A percentile compares a stretch with the other conserved stretches of the same genome.
These are phyloP conservation scores for Pseudocercospora macadamiae DNA, from an alignment of 2,329 filamentous ascomycete species.

Conservation along the genomic window DNA sequence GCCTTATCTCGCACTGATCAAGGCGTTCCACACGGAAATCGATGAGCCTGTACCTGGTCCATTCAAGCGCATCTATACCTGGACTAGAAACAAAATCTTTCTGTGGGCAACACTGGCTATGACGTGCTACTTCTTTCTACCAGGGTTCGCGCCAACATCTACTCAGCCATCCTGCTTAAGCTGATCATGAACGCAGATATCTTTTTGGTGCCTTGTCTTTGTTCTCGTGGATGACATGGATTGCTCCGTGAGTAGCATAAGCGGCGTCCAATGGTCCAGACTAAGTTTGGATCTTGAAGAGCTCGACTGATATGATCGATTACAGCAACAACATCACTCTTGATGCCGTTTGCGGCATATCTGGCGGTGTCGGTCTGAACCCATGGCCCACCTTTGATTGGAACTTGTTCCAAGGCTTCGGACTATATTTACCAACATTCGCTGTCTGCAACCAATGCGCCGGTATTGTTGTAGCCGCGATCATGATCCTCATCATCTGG, in stretches of 20 bases:
- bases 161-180: not conserved
- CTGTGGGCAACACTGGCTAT: conserved; percentile 10
- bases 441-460: conserved; percentile 63
- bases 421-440: conserved; percentile 50
- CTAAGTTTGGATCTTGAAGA: not conserved
- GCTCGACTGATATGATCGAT: not conserved
- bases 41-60: conserved; percentile 13
- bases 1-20: conserved; percentile 10
- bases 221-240: conserved; percentile 18
- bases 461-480: conserved; percentile 48
- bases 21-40: conserved; percentile 7
- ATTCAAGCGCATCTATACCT: conserved; percentile 13
- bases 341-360: conserved; percentile 6
- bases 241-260: conserved; percentile 11
- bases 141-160: conserved; percentile 1
- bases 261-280: not conserved
- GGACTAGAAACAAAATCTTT: conserved; percentile 16
- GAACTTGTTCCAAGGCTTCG: conserved; percentile 71
- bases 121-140: conserved; percentile 9
- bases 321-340: conserved; percentile 14
- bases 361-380: conserved; percentile 16
- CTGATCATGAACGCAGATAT: conserved; percentile 4
- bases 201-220: conserved; percentile 8
- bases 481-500: conserved; percentile 24
- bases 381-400: conserved; percentile 75